These are phyloP conservation scores for Neofusicoccum sp. DNA, from an alignment of 2,329 filamentous ascomycete species.

Conservation along the genomic window DNA sequence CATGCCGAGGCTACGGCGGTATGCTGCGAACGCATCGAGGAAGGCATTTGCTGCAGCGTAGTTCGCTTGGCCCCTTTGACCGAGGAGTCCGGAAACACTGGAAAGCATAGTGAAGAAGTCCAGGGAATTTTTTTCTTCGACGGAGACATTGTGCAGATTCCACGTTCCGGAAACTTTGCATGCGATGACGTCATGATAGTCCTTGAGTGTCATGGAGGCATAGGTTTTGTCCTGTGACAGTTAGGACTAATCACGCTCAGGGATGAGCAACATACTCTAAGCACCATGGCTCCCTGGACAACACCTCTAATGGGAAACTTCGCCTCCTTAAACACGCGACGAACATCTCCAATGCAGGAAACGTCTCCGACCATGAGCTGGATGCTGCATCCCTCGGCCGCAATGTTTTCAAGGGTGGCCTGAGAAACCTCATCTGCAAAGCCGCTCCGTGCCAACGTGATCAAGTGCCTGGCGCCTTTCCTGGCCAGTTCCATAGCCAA, in stretches of 20 bases:
- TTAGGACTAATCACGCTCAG: background rate
- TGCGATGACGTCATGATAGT: conserved; percentile 7
- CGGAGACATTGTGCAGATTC: conserved; percentile 27
- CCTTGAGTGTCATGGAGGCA: conserved; percentile 17
- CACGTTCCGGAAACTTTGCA: conserved; percentile 37
- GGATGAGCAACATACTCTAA: conserved; percentile 17
- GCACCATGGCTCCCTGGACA: conserved; percentile 33
- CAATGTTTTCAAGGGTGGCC: conserved; percentile 21
- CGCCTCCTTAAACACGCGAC: background rate
- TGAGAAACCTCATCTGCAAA: conserved; percentile 28
- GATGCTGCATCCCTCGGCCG: conserved; percentile 18
- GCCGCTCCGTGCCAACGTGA: conserved; percentile 29
- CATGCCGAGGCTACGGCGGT: conserved; percentile 23
- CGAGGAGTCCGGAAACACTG: conserved; percentile 25
- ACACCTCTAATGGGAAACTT: conserved; percentile 25
- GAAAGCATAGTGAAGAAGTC: conserved; percentile 29
- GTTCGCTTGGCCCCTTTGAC: conserved; percentile 20
- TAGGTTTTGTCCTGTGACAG: background rate
- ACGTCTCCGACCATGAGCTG: conserved; percentile 23
- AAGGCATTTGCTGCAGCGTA: conserved; percentile 26
- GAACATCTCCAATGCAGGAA: conserved; percentile 1
- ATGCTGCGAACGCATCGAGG: conserved; percentile 21
- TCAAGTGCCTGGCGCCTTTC: conserved; percentile 26
- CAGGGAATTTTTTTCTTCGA: conserved; percentile 3
- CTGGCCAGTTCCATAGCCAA: conserved; percentile 24